These are phyloP conservation scores for Oryza meridionalis DNA, from an alignment of 176 grass and related monocot species.

Conservation along the genomic window DNA sequence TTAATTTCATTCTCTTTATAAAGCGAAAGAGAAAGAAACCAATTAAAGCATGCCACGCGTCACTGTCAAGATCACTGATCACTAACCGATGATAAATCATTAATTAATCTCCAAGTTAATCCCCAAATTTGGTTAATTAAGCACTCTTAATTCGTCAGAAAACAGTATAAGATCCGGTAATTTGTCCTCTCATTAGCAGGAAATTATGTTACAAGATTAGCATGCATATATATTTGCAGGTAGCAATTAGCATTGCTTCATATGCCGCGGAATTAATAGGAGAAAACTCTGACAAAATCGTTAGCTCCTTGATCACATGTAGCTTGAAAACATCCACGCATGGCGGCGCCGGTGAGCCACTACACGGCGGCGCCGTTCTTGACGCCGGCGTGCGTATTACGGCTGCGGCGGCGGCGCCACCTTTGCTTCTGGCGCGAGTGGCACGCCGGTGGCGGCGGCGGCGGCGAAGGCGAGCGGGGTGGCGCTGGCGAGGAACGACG, in stretches of 20 bases:
- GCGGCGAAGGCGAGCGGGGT: constrained; percentile 35
- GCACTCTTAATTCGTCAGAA: not conserved
- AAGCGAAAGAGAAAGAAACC: not conserved
- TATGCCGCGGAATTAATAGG: not conserved
- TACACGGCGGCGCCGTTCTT: constrained; percentile 33
- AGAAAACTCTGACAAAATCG: constrained; percentile 30
- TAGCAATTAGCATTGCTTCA: not conserved
- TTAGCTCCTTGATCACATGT: not conserved
- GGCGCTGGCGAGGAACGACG: constrained; percentile 65
- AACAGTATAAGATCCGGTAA: not conserved
- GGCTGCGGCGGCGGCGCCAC: not conserved
- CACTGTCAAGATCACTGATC: not conserved
- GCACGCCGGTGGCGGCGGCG: not conserved
- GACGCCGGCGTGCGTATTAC: not conserved
- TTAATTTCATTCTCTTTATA: constrained; percentile 27
- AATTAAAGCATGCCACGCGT: not conserved
- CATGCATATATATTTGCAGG: constrained; percentile 25
- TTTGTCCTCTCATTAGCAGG: not conserved
- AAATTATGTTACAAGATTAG: constrained; percentile 23
- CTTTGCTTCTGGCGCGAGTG: not conserved
- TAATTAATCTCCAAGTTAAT: not conserved
- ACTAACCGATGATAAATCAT: not conserved
- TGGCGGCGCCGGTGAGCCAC: not conserved
- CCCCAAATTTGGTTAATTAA: not conserved
- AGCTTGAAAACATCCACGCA: not conserved